These are phyloP conservation scores for Candida khao-thaluensis DNA, from an alignment of 805 yeast genomes.

Conservation along the genomic window DNA sequence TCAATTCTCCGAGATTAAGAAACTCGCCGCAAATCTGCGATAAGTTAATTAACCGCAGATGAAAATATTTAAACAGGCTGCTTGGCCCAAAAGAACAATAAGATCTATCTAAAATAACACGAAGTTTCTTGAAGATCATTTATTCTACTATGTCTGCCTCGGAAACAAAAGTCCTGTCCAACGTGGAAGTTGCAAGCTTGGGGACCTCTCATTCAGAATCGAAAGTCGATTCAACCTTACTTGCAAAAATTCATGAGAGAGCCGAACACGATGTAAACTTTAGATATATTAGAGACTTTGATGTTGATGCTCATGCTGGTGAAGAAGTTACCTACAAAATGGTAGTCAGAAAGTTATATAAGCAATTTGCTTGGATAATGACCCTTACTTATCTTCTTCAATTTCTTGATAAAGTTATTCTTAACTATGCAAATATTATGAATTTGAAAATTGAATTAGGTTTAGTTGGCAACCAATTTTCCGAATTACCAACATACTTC, in stretches of 20 bases:
- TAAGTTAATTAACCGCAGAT: no score
- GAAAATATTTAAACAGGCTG: no score
- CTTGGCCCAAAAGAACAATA: no score
- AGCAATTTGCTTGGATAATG: constrained; percentile 16
- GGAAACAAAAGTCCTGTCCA: no score
- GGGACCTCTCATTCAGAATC: background rate
- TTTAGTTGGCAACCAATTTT: constrained; percentile 28
- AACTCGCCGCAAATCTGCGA: no score
- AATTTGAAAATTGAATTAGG: constrained; percentile 30
- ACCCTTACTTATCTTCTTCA: constrained; percentile 9
- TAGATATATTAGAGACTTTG: constrained; percentile 17
- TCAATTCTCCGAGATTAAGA: no score
- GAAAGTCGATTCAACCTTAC: background rate
- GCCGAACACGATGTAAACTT: constrained; percentile 14
- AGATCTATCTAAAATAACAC: no score
- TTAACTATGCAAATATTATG: constrained; percentile 27
- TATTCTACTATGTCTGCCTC: no score
- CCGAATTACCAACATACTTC: constrained; percentile 47
- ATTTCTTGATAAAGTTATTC: constrained; percentile 17
- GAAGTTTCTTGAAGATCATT: no score
- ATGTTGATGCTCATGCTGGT: constrained; percentile 18
- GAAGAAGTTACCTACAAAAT: constrained; percentile 11
- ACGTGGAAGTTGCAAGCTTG: constrained; percentile 1
- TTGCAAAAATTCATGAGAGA: constrained; percentile 3
- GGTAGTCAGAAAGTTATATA: constrained; percentile 16